These are phyloP conservation scores for Nemania diffusa DNA, from an alignment of 2,329 filamentous ascomycete genomes.

Conservation along the genomic window DNA sequence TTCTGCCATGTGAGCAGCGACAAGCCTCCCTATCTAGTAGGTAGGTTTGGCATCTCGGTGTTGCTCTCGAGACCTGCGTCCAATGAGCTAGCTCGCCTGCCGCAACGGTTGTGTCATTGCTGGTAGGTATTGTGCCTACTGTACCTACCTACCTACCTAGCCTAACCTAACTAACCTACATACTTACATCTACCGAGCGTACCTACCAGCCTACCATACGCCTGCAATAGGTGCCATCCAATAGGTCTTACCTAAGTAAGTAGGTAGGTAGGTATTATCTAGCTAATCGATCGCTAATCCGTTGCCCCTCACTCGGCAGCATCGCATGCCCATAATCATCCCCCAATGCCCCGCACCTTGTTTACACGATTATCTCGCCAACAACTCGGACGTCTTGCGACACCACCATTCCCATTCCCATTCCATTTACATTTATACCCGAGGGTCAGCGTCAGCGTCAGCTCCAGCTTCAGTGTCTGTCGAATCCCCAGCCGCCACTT, in stretches of 20 bases:
- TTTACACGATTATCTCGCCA: constrained; percentile 36
- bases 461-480: constrained; percentile 6
- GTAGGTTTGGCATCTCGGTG: no score
- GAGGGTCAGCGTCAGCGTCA: neutral
- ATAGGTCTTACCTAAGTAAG: no score
- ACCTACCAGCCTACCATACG: constrained; percentile 5
- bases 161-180: no score
- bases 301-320: constrained; percentile 30
- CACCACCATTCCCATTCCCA: constrained; percentile 8
- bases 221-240: no score
- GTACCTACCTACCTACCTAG: constrained; percentile 2
- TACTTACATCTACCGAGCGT: no score
- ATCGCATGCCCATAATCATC: constrained; percentile 24
- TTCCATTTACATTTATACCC: neutral
- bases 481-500: neutral
- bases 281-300: constrained; percentile 23
- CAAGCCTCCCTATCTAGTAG: constrained; percentile 12
- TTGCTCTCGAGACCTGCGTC: constrained; percentile 6
- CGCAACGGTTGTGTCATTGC: neutral
- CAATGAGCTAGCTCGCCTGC: constrained; percentile 29
- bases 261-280: no score
- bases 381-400: constrained; percentile 19
- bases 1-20: constrained; percentile 26
- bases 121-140: neutral
- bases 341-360: constrained; percentile 41